Base-by-base conservation (phyloP, 441 rosid genomes). In the Pelargonium fulgidum region DNA sequence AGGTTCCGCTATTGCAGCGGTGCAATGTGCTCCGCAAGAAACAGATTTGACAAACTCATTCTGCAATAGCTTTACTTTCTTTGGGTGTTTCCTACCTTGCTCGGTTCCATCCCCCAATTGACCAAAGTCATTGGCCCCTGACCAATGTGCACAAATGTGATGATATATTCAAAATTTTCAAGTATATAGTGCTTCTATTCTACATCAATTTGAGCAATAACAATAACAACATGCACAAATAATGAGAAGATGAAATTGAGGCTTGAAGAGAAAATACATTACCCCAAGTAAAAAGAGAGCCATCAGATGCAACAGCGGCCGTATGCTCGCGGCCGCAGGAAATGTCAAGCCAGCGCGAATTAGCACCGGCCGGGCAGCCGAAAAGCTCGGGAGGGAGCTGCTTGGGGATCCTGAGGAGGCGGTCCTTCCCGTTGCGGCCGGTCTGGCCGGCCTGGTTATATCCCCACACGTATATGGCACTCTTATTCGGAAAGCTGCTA, bases 221-320 rank as follows among this genome's bases (percentile, higher is more conserved):
- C 33, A 61, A 72, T 39, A 11, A 41, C n/a, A 22, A 67, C 47
- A 69, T 41, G 2, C 41, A 61, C 47, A 44, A 7, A 72, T 54
- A 42, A 7, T 26, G 33, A 4, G 12, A 65, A 17, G 10, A 58
- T 36, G 33, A 61, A 67, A 39, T 42, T 17, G 59, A 39, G 33
- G 64, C 44, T 33, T 14, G 68, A 61, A 62, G 29, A 29, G 20
- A 69, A 76, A 65, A 68, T 62, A 84, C 14, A 79, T 68, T 47
- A 93, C 96, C 99, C 97, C 99, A 90, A 52, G 96, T 91, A 82
- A 94, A 94, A 78, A 94, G 97, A 36, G 96, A 84, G 64, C 97
- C 99, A 79, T 94, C 97, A 7, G 97, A 91, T 71, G 97, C 96
- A 67, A 90, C 96, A 0, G 97, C 95, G 0, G 97, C 92, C 0